phyloP scores from a whole-genome alignment of 139 green algal genomes.

The Chlorella sp. region DNA sequence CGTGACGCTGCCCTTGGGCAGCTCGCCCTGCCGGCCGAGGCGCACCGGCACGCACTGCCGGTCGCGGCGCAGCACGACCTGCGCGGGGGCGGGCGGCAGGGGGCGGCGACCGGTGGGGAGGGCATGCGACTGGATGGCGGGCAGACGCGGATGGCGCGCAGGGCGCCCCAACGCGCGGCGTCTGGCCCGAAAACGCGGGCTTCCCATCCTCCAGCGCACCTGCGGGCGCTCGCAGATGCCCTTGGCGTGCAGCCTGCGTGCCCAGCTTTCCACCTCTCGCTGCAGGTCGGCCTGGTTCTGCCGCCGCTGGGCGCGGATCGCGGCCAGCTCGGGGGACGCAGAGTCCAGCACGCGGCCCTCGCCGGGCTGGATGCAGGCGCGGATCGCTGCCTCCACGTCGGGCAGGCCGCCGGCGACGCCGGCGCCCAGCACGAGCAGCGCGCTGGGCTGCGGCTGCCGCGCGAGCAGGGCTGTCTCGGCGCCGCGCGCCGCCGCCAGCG shows the following conservation, averaged over 20 bases:
- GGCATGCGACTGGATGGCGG: too few relatives aligned
- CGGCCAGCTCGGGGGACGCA: conserved; percentile 52
- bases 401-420: conserved; percentile 47
- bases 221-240: conserved; percentile 57
- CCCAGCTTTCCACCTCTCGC: conserved; percentile 48
- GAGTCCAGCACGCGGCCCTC: conserved; percentile 42
- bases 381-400: conserved; percentile 39
- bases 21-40: conserved; percentile 59
- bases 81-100: too few relatives aligned
- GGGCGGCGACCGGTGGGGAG: too few relatives aligned
- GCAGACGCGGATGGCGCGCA: too few relatives aligned
- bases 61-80: conserved; percentile 53
- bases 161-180: too few relatives aligned
- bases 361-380: conserved; percentile 50
- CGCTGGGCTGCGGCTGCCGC: neutral
- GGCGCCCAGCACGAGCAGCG: conserved; percentile 44
- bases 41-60: conserved; percentile 57
- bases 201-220: too few relatives aligned
- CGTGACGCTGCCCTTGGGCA: conserved; percentile 70
- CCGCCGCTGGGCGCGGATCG: conserved; percentile 39
- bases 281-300: conserved; percentile 53
- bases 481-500: conserved; percentile 47
- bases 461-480: conserved; percentile 23
- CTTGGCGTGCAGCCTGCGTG: conserved; percentile 39
- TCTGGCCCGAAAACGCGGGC: too few relatives aligned